Conservation (phyloP, 805 yeast species). For the Saccharomycopsis sp. region DNA sequence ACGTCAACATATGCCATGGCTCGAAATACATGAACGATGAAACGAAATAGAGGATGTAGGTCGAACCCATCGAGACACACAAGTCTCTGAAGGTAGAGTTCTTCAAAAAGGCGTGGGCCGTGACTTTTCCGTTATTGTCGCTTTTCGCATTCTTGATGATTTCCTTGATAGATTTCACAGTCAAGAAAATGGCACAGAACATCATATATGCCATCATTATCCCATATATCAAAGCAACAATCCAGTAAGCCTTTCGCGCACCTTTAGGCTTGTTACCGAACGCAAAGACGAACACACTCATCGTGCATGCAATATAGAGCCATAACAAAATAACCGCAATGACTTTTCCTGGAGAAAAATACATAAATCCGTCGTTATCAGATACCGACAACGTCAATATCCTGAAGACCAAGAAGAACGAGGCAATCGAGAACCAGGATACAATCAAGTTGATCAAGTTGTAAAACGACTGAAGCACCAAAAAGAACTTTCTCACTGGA, state of each 20-base stretch:
- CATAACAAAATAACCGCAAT: conserved; percentile 48
- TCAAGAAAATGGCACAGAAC: conserved; percentile 52
- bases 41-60: conserved; percentile 54
- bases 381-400: conserved; percentile 50
- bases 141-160: conserved; percentile 26
- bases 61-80: conserved; percentile 53
- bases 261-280: conserved; percentile 63
- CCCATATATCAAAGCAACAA: conserved; percentile 50
- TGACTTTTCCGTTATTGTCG: conserved; percentile 24
- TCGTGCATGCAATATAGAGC: conserved; percentile 50
- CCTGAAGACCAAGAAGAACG: conserved; percentile 57
- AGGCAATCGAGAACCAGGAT: conserved; percentile 59
- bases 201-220: conserved; percentile 53
- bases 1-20: conserved; percentile 61
- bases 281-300: conserved; percentile 53
- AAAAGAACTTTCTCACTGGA: conserved; percentile 39
- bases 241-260: conserved; percentile 46
- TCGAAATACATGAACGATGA: conserved; percentile 54
- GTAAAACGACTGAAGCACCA: conserved; percentile 51
- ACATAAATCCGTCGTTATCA: conserved; percentile 35
- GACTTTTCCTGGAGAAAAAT: conserved; percentile 40
- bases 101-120: conserved; percentile 44
- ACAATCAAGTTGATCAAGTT: conserved; percentile 47
- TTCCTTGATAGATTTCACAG: conserved; percentile 41
- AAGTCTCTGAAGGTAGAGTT: conserved; percentile 40